Evolutionary conservation across 108 stramenopile genomes (phyloP).

Genomic region (Skeletonema costatum): DNA sequence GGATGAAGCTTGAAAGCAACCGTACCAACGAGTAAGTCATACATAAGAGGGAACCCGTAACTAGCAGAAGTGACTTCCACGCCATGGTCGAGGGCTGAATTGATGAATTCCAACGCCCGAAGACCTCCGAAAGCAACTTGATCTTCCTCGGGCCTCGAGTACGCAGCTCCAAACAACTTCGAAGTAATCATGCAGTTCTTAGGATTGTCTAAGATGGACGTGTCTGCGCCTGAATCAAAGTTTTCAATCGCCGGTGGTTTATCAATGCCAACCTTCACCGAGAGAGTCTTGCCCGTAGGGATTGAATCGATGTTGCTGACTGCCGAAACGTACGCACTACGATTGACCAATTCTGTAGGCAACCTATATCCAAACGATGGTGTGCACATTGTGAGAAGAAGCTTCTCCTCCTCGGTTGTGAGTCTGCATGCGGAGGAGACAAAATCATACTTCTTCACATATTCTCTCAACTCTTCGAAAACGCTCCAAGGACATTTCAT

Average conservation of each 20-base stretch:
- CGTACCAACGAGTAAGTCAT: constrained; percentile 92
- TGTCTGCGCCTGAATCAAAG: constrained; percentile 84
- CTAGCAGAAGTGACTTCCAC: constrained; percentile 86
- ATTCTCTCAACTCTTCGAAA: constrained; percentile 88
- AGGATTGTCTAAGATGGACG: constrained; percentile 83
- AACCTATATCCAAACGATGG: constrained; percentile 71
- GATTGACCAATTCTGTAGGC: constrained; percentile 74
- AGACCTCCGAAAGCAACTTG: constrained; percentile 89
- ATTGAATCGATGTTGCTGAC: constrained; percentile 81
- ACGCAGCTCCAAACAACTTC: constrained; percentile 91
- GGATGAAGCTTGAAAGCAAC: constrained; percentile 92
- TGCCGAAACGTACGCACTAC: constrained; percentile 84
- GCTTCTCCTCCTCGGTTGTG: constrained; percentile 89
- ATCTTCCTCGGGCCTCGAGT: constrained; percentile 86
- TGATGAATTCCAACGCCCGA: constrained; percentile 86
- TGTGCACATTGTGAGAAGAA: constrained; percentile 83
- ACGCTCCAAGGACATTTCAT: constrained; percentile 94
- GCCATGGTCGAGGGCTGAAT: constrained; percentile 80
- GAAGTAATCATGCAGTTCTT: constrained; percentile 85
- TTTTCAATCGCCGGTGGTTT: constrained; percentile 83
- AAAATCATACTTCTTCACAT: constrained; percentile 84
- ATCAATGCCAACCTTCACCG: constrained; percentile 78
- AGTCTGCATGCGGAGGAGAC: constrained; percentile 92
- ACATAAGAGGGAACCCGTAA: constrained; percentile 96
- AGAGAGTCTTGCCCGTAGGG: constrained; percentile 76